These are phyloP conservation scores for Tripterygium wilfordii DNA, from an alignment of 177 flowering plant species.

Conservation along the genomic window DNA sequence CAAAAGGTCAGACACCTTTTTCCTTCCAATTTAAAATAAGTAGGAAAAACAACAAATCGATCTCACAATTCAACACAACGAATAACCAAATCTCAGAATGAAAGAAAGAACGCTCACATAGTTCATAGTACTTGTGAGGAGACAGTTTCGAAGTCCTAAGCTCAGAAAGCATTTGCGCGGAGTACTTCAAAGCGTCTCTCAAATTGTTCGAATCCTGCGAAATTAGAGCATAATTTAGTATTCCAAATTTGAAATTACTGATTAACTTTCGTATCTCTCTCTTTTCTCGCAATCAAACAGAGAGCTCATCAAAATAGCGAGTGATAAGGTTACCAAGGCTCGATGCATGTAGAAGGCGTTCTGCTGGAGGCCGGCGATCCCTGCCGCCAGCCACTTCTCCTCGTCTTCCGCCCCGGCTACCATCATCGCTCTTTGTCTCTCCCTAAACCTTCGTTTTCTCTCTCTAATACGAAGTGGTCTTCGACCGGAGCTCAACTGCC, in stretches of 20 bases:
- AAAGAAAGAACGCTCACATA: constrained; percentile 56
- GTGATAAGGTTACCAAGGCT: constrained; percentile 57
- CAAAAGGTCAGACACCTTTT: too few relatives aligned
- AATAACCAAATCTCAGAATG: constrained; percentile 2
- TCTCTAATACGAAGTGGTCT: too few relatives aligned
- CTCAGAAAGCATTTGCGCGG: constrained; percentile 97
- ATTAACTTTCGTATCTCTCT: too few relatives aligned
- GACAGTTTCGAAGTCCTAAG: constrained; percentile 95
- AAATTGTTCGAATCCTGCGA: constrained; percentile 86
- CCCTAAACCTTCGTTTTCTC: constrained; percentile 3
- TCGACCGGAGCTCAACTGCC: constrained; percentile 2
- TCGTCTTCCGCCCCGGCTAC: constrained; percentile 74
- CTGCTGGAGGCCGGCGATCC: constrained; percentile 93
- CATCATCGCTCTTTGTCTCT: constrained; percentile 35
- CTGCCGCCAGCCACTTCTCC: constrained; percentile 98
- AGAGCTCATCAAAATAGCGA: not conserved
- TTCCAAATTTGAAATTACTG: too few relatives aligned
- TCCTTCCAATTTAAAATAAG: too few relatives aligned
- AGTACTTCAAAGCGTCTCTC: constrained; percentile 88
- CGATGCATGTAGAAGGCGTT: constrained; percentile 97
- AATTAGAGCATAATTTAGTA: not conserved
- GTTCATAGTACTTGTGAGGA: constrained; percentile 94
- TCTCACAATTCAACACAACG: not conserved
- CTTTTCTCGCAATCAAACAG: constrained; percentile 7
- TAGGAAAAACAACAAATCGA: too few relatives aligned